Evolutionary conservation across 495 filamentous ascomycete species (phyloP).

Genomic region (Tuber magnatum): DNA sequence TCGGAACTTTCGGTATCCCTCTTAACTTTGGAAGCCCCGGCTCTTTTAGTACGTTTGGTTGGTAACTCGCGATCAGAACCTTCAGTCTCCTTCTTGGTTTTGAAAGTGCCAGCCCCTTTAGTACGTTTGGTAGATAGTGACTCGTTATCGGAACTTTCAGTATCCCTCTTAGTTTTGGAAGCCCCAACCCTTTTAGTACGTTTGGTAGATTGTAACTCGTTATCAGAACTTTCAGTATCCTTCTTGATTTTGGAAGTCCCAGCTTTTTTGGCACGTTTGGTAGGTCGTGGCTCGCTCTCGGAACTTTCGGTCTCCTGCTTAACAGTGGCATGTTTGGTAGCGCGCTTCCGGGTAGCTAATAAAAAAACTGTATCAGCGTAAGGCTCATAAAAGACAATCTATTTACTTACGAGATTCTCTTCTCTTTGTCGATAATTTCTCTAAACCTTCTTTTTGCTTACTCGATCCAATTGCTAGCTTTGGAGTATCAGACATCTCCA

Average conservation of each 20-base stretch:
- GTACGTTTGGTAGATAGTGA: slow-evolving; percentile 33
- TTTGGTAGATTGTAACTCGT: no score
- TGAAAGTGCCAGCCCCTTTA: not conserved
- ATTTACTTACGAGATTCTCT: slow-evolving; percentile 46
- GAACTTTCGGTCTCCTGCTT: not conserved
- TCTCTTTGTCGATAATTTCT: not conserved
- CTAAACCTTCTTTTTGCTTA: not conserved
- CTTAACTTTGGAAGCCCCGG: not conserved
- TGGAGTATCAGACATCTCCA: not conserved
- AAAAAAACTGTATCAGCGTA: not conserved
- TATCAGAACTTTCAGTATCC: not conserved
- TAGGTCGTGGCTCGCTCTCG: slow-evolving; percentile 37
- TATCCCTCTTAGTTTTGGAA: no score
- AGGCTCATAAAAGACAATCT: slow-evolving; percentile 4
- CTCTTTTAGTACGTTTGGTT: slow-evolving; percentile 16
- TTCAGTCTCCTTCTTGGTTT: not conserved
- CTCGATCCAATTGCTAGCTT: not conserved
- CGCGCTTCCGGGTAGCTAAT: not conserved
- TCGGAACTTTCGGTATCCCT: not conserved
- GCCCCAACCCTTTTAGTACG: no score
- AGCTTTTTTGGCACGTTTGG: slow-evolving; percentile 16
- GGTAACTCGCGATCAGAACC: slow-evolving; percentile 35
- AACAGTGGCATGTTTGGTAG: not conserved
- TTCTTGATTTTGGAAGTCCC: not conserved
- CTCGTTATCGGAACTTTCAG: slow-evolving; percentile 28